phyloP scores from a whole-genome alignment of 2,329 filamentous ascomycete genomes.

The Exophiala aquamarina region DNA sequence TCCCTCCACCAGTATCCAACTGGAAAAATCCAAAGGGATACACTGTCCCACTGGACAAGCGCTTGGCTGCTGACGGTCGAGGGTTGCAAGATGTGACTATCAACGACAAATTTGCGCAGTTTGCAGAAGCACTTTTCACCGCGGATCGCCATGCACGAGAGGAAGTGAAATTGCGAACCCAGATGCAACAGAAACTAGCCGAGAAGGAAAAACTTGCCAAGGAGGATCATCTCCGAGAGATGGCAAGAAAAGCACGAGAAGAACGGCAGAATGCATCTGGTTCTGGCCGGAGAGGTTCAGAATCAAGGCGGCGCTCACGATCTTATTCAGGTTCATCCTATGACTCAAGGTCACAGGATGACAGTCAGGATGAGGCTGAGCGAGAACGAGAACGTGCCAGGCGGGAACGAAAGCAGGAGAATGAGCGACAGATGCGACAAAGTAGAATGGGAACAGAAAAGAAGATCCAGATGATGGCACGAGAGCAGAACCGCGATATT shows the following conservation, averaged over 20 bases:
- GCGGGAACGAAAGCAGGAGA: constrained; percentile 74
- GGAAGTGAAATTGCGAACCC: constrained; percentile 85
- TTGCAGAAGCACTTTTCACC: constrained; percentile 90
- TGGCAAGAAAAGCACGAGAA: constrained; percentile 89
- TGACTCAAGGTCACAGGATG: constrained; percentile 46
- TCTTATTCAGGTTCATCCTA: constrained; percentile 39
- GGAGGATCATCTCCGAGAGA: constrained; percentile 81
- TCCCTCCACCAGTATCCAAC: constrained; percentile 85
- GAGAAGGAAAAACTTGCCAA: constrained; percentile 96
- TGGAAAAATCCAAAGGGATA: constrained; percentile 99
- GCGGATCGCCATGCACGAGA: constrained; percentile 93
- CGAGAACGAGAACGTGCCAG: constrained; percentile 76
- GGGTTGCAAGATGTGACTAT: constrained; percentile 91
- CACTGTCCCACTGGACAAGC: constrained; percentile 92
- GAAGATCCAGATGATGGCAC: constrained; percentile 85
- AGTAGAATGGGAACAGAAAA: constrained; percentile 94
- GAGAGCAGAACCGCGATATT: constrained; percentile 95
- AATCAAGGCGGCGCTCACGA: constrained; percentile 28
- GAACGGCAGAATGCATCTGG: constrained; percentile 56
- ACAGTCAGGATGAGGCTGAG: constrained; percentile 65
- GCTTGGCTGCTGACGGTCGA: constrained; percentile 87
- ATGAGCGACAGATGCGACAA: constrained; percentile 86
- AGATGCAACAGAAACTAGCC: constrained; percentile 93
- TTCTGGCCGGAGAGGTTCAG: constrained; percentile 43
- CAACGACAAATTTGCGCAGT: constrained; percentile 97